Conservation (phyloP, 306 rosid genomes). For the Psophocarpus tetragonolobus region DNA sequence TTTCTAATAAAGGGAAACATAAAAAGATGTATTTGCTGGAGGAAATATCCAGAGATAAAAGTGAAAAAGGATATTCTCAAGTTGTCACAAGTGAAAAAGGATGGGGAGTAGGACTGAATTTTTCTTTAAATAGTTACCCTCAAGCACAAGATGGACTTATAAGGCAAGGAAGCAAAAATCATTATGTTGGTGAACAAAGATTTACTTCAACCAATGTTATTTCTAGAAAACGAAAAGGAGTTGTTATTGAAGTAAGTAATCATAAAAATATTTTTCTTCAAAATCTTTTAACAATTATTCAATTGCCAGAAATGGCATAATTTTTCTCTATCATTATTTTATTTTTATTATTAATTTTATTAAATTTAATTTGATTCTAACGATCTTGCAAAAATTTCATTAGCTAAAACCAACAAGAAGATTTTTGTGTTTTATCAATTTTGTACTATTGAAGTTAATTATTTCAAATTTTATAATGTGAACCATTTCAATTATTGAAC, state of each 20-base stretch:
- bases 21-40: constrained; percentile 58
- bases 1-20: no score
- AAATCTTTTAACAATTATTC: neutral
- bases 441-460: no score
- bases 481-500: constrained; percentile 3
- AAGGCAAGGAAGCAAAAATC: no score
- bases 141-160: neutral
- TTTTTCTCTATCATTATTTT: constrained; percentile 20
- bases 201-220: neutral
- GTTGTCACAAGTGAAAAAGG: constrained; percentile 38
- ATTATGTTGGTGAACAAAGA: neutral
- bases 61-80: no score
- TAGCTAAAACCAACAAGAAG: neutral
- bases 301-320: constrained; percentile 27
- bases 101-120: constrained; percentile 44
- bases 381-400: neutral
- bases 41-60: no score
- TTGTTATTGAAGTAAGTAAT: constrained; percentile 33
- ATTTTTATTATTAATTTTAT: neutral
- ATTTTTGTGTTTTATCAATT: no score
- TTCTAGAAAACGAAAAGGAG: constrained; percentile 41
- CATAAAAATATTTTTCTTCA: constrained; percentile 22
- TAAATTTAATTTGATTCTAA: neutral
- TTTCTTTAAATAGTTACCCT: constrained; percentile 38
- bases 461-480: neutral